Percentiles rank a stretch among this genome's conserved stretches.
Conservation (phyloP, 2,329 filamentous ascomycete species). For the Didymosphaeria variabile region DNA sequence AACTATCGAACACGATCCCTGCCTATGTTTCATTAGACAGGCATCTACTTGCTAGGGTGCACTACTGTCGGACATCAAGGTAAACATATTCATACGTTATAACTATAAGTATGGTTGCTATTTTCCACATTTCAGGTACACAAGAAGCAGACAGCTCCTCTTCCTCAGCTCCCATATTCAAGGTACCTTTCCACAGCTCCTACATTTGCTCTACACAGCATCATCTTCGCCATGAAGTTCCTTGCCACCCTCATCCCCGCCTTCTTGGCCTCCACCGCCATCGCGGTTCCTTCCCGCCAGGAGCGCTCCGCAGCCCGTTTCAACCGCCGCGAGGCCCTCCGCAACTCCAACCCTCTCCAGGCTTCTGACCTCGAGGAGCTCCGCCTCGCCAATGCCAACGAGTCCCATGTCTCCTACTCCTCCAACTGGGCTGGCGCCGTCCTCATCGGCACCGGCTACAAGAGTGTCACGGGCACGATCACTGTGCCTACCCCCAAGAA, state of each 20-base stretch:
- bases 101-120: neutral
- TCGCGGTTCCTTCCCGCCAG: slow-evolving; percentile 25
- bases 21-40: neutral
- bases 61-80: neutral
- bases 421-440: slow-evolving; percentile 70
- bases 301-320: slow-evolving; percentile 23
- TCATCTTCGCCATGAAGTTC: slow-evolving; percentile 23
- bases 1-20: neutral
- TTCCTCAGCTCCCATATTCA: neutral
- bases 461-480: slow-evolving; percentile 63
- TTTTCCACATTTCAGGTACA: neutral
- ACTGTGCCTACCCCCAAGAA: slow-evolving; percentile 61
- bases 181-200: no score
- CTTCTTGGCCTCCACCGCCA: slow-evolving; percentile 12
- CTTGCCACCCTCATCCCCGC: slow-evolving; percentile 20
- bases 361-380: slow-evolving; percentile 23
- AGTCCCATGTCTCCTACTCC: slow-evolving; percentile 59
- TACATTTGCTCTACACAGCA: no score
- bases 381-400: slow-evolving; percentile 40
- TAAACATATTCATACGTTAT: neutral
- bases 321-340: slow-evolving; percentile 26
- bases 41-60: neutral
- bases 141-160: neutral
- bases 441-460: slow-evolving; percentile 60
- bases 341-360: slow-evolving; percentile 26